Evolutionary conservation across 257 asterid species (phyloP).

Genomic region (Anisodus tanguticus): DNA sequence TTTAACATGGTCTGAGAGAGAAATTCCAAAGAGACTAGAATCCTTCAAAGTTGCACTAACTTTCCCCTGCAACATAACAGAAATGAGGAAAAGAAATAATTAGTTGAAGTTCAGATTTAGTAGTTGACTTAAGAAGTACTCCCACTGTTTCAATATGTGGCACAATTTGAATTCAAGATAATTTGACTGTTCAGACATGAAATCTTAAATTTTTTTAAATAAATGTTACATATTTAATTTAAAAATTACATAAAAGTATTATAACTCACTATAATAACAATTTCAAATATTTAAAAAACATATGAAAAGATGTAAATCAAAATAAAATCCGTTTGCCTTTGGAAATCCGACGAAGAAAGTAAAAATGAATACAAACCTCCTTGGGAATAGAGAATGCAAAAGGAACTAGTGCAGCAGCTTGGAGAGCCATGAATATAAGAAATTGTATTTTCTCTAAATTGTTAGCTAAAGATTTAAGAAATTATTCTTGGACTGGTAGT

Average conservation of each 20-base stretch:
- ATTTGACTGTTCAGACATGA: no score
- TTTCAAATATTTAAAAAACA: no score
- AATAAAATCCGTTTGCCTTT: no score
- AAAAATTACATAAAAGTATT: no score
- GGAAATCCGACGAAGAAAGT: no score
- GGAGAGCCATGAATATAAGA: slow-evolving; percentile 66
- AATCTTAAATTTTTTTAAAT: no score
- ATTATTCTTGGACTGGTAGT: slow-evolving; percentile 20
- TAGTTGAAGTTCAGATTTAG: not conserved
- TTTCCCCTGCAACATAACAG: slow-evolving; percentile 58
- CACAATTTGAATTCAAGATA: no score
- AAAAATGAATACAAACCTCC: slow-evolving; percentile 49
- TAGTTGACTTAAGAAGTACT: not conserved
- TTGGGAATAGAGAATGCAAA: slow-evolving; percentile 63
- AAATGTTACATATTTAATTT: no score
- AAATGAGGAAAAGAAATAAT: not conserved
- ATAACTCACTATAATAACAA: no score
- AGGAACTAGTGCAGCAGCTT: slow-evolving; percentile 70
- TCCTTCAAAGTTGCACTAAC: slow-evolving; percentile 58
- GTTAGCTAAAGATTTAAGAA: not conserved
- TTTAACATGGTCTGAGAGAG: slow-evolving; percentile 62
- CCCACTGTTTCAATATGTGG: not conserved
- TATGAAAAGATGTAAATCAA: no score
- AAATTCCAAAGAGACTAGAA: slow-evolving; percentile 68
- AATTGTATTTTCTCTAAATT: not conserved